Evolutionary conservation across 2,329 filamentous ascomycete genomes (phyloP).

Genomic region (Aciculosporium take): DNA sequence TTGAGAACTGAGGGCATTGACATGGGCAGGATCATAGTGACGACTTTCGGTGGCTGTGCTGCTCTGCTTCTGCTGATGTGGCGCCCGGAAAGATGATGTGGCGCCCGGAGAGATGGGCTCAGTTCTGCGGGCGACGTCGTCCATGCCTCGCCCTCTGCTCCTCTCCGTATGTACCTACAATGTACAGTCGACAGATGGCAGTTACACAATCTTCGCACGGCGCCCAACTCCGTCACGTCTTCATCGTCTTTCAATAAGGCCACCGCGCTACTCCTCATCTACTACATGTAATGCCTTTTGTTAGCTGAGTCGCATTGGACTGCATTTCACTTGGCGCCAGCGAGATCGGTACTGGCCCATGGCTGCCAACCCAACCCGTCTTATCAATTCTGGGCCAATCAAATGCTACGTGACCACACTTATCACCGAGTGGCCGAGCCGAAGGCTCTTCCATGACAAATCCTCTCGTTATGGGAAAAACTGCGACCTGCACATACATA

Average conservation of each 20-base stretch:
- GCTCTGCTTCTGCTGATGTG: too few relatives aligned
- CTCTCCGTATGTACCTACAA: too few relatives aligned
- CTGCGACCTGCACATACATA: too few relatives aligned
- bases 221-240: not conserved
- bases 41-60: constrained; percentile 9
- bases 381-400: constrained; percentile 22
- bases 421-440: constrained; percentile 25
- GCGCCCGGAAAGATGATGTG: constrained; percentile 1
- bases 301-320: too few relatives aligned
- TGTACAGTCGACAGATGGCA: not conserved
- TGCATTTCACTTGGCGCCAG: not conserved
- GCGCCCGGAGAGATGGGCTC: too few relatives aligned
- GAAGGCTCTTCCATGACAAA: constrained; percentile 21
- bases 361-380: too few relatives aligned
- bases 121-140: not conserved
- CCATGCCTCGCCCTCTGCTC: not conserved
- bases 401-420: constrained; percentile 11
- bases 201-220: not conserved
- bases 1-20: constrained; percentile 6
- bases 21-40: constrained; percentile 2
- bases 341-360: not conserved
- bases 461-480: constrained; percentile 13
- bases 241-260: not conserved
- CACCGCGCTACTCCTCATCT: not conserved
- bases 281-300: not conserved